phyloP scores from a whole-genome alignment of 768 basidiomycete species.

The Gelatoporia subvermispora region DNA sequence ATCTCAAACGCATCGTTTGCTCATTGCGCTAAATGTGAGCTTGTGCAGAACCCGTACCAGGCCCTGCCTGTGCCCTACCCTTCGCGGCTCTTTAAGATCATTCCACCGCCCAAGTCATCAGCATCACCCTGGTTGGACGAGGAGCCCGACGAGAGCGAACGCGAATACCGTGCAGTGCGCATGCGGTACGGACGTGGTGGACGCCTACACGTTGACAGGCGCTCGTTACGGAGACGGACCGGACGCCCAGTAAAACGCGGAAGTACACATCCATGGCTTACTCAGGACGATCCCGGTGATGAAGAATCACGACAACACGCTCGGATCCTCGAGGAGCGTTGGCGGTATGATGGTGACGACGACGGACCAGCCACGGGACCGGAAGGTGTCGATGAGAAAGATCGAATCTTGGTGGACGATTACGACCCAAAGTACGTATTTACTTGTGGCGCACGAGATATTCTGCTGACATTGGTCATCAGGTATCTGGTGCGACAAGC shows the following conservation, averaged over 20 bases:
- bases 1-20: not conserved
- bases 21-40: not conserved
- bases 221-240: slow-evolving; percentile 22
- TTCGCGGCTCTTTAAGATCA: slow-evolving; percentile 62
- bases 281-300: slow-evolving; percentile 14
- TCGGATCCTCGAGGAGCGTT: slow-evolving; percentile 48
- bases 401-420: slow-evolving; percentile 68
- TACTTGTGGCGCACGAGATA: not conserved
- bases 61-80: slow-evolving; percentile 50
- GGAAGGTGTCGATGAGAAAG: slow-evolving; percentile 62
- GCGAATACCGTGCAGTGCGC: slow-evolving; percentile 51
- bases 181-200: slow-evolving; percentile 82
- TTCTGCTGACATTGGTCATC: not conserved
- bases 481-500: slow-evolving; percentile 54
- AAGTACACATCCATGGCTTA: slow-evolving; percentile 25
- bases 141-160: slow-evolving; percentile 25
- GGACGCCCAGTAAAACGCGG: slow-evolving; percentile 12
- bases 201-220: slow-evolving; percentile 70
- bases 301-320: slow-evolving; percentile 36
- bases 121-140: slow-evolving; percentile 22
- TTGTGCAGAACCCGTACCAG: slow-evolving; percentile 64
- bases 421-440: slow-evolving; percentile 46
- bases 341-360: slow-evolving; percentile 68
- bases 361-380: slow-evolving; percentile 52
- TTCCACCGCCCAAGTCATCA: slow-evolving; percentile 36